Evolutionary conservation across 768 basidiomycete genomes (phyloP), one percentile per base, ranked within the genome.

Genomic region (Tulasnella sp.): DNA sequence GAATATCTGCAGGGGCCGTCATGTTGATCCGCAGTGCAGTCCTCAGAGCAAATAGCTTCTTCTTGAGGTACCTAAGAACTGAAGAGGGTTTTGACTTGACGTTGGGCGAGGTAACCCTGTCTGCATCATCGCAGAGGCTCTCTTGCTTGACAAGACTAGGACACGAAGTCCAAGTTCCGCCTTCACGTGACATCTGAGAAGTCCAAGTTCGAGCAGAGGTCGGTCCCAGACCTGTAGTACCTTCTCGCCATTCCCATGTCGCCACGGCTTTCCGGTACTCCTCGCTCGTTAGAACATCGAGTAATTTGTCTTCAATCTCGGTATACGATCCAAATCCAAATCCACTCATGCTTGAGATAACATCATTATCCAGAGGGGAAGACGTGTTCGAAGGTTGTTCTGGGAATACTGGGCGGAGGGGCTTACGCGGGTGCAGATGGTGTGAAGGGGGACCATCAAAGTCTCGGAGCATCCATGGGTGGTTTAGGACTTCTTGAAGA

Each of bases 281-380:
- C 41, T 98, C 96, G 0, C 93, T 92, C 82, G 91, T 90, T 31
- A 99, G 90, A 31, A 98, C 89, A 0, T 90, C 88, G 14, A 90
- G 84, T 2, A 98, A 89, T 84, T 89, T 92, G 60, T 88, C 88
- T 85, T 95, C 93, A 78, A 99, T 95, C 18, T 97, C 94, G 6
- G 94, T 93, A 76, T 94, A 92, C 0, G 93, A 88, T 22, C 98
- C 98, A 83, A 99, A 98, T 84, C 98, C 97, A 87, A 99, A 98
- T 6, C 97, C 97, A 60, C 92, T 92, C 98, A 98, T 99, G 75
- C 93, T 92, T 44, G 89, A 90, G 84, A 99, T 90, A 81, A 99
- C 95, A 48, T 92, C 90, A 41, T 89, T 90, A 85, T 99, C 96
- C 76, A 99, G 89, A 76, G 98, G 97, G 78, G 96, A 95, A 0